Base-by-base conservation (phyloP, 768 basidiomycete genomes). In the Hericium rajendrae region DNA sequence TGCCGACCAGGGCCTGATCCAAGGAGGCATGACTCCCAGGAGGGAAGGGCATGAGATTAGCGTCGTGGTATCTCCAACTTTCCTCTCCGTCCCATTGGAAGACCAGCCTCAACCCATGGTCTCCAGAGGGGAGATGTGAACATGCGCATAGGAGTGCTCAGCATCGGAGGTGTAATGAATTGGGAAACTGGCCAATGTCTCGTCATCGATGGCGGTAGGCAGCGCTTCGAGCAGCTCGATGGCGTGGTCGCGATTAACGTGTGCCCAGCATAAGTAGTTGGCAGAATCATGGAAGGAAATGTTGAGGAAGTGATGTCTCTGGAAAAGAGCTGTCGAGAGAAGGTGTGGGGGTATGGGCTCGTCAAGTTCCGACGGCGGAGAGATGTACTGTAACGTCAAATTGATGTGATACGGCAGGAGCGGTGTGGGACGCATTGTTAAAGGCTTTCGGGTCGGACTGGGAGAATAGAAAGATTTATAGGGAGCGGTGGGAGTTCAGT, bases 31-130 rank as follows among this genome's bases (percentile, higher is more conserved):
- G 68, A 16, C 72, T 68, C 22, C 72, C 64, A 18, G 73, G 64
- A 15, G 88, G 88, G 65, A 88, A 88, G 11, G 86, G 86, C 84
- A 89, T 87, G 64, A 78, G 66, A 39, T 78, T 73, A 38, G 78
- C 69, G 68, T 88, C 84, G 69, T 87, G 85, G 65, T 86, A 91
- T 65, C 74, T 81, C 88, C 88, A 91, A 22, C 69, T 70, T 10
- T 73, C 70, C 6, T 49, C 46, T 18, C 70, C 71, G 53, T 87
- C 80, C 84, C 84, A 88, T 38, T 78, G 80, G 67, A 91, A 88
- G 61, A 88, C 71, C 51, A 90, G 73, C 60, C 86, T 78, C 60
- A 86, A 70, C 2, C 70, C 74, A 41, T 70, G 62, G 26, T 59
- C 55, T 18, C 57, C 54, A 69, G 59, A 60, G 9, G 71, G 61